Evolutionary conservation across 2,329 filamentous ascomycete genomes (phyloP), one percentile per base, ranked within the genome.

Genomic region (Metarhizium rileyi): DNA sequence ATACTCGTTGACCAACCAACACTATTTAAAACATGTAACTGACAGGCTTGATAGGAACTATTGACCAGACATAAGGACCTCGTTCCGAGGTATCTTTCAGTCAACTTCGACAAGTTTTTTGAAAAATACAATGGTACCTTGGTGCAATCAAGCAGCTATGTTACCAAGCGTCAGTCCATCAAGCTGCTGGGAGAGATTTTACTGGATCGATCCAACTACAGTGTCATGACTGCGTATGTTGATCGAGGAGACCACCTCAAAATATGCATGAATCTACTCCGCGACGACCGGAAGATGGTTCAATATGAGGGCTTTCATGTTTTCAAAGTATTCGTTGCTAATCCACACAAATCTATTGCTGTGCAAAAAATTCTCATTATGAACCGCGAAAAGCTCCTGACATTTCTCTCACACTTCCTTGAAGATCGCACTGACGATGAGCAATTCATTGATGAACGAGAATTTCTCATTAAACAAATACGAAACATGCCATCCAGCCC

Each of bases 301-400:
- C 93, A 97, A 69, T 98, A 98, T 66, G 93, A 98, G 67, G 93
- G 90, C 7, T 98, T 98, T 66, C 93, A 98, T 65, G 91, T 98
- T 40, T 98, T 98, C 78, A 98, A 98, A 75, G 91, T 98, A 54
- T 98, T 98, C 68, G 93, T 97, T 48, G 93, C 93, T 52, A 98
- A 98, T 65, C 93, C 93, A 7, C 90, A 97, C 73, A 98, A 98
- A 71, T 95, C 89, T n/a, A 76, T 91, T 53, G 88, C 90, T 30
- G 93, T 98, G 45, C 90, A 95, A 65, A 88, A 91, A 64, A 95
- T 98, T 61, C 73, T 98, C 55, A 84, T 97, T 58, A 96, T 95
- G 80, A 98, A 98, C 65, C 83, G 90, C 51, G 90, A 96, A 56
- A 87, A 91, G 60, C 76, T 98, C 18, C 73, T 98, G 46, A 84